phyloP scores from a whole-genome alignment of 2,329 filamentous ascomycete species.

The Aspergillus tanneri region DNA sequence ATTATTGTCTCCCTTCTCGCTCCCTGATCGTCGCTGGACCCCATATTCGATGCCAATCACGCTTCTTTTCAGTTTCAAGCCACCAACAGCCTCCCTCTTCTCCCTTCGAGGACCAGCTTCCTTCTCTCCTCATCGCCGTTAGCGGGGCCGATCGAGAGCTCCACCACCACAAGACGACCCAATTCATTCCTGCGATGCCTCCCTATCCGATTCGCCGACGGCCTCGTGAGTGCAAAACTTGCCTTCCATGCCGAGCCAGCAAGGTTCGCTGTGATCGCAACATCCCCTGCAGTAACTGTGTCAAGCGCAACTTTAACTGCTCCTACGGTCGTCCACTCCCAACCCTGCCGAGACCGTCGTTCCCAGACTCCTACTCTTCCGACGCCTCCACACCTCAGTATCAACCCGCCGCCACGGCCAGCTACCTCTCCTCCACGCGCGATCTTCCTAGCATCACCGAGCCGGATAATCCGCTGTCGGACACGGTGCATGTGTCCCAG shows the following conservation, averaged over 20 bases:
- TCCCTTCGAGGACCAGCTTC: slow-evolving; percentile 4
- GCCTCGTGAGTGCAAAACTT: slow-evolving; percentile 47
- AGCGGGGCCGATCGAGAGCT: slow-evolving; percentile 18
- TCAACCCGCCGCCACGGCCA: too few relatives aligned
- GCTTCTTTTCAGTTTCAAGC: not conserved
- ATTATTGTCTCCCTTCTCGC: too few relatives aligned
- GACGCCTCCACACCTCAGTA: slow-evolving; percentile 18
- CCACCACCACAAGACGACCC: slow-evolving; percentile 1
- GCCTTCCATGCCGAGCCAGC: slow-evolving; percentile 49
- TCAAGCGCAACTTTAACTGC: slow-evolving; percentile 43
- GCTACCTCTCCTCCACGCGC: slow-evolving; percentile 14
- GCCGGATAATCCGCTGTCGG: slow-evolving; percentile 23
- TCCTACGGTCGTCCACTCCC: slow-evolving; percentile 35
- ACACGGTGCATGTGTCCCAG: slow-evolving; percentile 33
- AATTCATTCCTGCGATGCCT: slow-evolving; percentile 24
- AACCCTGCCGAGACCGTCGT: slow-evolving; percentile 14
- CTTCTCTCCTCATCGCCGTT: slow-evolving; percentile 10
- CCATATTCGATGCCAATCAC: not conserved
- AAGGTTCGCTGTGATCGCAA: slow-evolving; percentile 51
- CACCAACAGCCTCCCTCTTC: not conserved
- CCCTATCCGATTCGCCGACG: slow-evolving; percentile 38
- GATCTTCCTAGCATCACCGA: slow-evolving; percentile 25
- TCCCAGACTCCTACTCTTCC: slow-evolving; percentile 14
- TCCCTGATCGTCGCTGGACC: not conserved
- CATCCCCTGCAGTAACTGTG: slow-evolving; percentile 42